Evolutionary conservation across 2,329 filamentous ascomycete genomes (phyloP), one percentile per base, ranked within the genome.

Genomic region (Chrysoporthe puriensis): DNA sequence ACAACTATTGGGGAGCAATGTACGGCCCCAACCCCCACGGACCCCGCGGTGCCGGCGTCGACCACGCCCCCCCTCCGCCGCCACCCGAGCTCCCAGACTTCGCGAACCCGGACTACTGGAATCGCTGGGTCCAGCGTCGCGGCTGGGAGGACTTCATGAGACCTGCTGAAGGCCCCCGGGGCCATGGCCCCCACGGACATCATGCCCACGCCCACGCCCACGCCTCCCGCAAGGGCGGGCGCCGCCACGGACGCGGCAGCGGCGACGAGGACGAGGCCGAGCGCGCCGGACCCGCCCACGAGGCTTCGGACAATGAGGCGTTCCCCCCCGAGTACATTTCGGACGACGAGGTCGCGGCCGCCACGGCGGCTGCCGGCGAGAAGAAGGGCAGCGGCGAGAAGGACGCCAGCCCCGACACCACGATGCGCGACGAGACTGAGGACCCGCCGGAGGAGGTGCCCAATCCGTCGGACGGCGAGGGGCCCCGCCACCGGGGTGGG

Each of bases 401-500:
- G 58, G 62, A 70, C 42, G 62, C 66, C 65, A 71, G 75, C 56
- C 72, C 74, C 21, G 77, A 79, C 57, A 79, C 79, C 6, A 78
- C 79, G 32, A 79, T 77, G 62, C 66, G 72, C 43, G 73, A 73
- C 1, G 71, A 76, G 52, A 76, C 77, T 2, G 77, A 75, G 8
- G 75, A 76, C 42, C 69, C 72, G 7, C 73, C 73, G 18, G 73
- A 74, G 71, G 68, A 71, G 58, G 62, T 69, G 13, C 72, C 72
- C 34, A 50, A 64, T 26, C 54, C 68, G 18, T 7, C 13, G 14
- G 50, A 57, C 36, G 40, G 36, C 42, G 26, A 7, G 11, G 54
- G 18, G 18, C 16, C 50, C 13, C 42, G 52, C 46, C 58, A 34
- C 14, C 46, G 46, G 18, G 64, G 66, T 42, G 68, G 68, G 32